phyloP scores from a whole-genome alignment of 768 basidiomycete species.

The Leccinum longicurvipes region DNA sequence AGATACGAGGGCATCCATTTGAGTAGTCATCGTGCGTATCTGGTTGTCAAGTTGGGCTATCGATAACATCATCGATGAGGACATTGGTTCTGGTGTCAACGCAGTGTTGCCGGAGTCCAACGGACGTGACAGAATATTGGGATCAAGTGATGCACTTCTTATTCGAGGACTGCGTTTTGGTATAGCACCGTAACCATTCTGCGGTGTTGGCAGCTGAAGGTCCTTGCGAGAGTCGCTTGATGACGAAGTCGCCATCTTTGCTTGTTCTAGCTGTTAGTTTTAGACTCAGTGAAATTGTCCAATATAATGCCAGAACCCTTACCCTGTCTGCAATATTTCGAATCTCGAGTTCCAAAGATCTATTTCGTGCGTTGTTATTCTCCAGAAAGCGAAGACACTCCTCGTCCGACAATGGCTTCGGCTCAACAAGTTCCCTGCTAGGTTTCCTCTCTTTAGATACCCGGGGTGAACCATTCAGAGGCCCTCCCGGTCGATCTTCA shows the following conservation, averaged over 20 bases:
- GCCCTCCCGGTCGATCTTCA: not conserved
- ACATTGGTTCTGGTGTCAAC: not conserved
- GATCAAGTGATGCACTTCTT: constrained; percentile 23
- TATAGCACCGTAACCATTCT: not conserved
- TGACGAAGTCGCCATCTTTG: constrained; percentile 5
- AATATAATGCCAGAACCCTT: constrained; percentile 2
- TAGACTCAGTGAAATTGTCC: not conserved
- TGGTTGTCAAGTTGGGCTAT: constrained; percentile 36
- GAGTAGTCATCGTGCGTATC: constrained; percentile 33
- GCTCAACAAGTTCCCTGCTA: constrained; percentile 7
- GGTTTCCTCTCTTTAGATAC: not conserved
- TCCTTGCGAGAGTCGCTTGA: not conserved
- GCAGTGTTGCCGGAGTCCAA: not conserved
- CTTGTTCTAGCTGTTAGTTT: constrained; percentile 22
- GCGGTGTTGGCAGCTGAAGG: not conserved
- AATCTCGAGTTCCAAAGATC: constrained; percentile 44
- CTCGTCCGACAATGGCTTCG: constrained; percentile 31
- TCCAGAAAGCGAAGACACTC: constrained; percentile 41
- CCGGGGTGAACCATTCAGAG: not conserved
- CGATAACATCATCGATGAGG: constrained; percentile 13
- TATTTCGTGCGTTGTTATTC: constrained; percentile 38
- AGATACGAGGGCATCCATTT: constrained; percentile 35
- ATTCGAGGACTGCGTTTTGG: constrained; percentile 8
- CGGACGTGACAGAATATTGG: constrained; percentile 11
- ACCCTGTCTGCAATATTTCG: constrained; percentile 37